Conservation (phyloP, 371 early-diverging fungal species). For the Parasitella parasitica region DNA sequence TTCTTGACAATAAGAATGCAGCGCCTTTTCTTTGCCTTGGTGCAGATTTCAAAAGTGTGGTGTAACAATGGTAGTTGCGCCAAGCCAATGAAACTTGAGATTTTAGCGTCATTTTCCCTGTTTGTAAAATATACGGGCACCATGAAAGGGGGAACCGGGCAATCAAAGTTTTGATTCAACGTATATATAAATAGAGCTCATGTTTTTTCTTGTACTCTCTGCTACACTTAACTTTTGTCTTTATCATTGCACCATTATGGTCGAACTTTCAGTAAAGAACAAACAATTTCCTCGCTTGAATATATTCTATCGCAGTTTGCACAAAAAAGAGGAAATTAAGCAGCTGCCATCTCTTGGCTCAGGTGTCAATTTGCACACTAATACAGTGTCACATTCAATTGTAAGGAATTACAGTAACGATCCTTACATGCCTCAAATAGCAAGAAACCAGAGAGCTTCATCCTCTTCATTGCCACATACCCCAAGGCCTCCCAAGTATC, state of each 20-base stretch:
- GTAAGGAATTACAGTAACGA: neutral
- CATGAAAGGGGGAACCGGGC: slow-evolving; percentile 3
- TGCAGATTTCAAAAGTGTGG: neutral
- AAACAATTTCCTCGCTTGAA: neutral
- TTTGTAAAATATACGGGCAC: neutral
- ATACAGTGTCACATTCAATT: neutral
- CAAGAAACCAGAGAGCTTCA: neutral
- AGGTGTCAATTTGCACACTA: neutral
- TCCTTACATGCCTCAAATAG: slow-evolving; percentile 8
- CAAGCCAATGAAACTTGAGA: neutral
- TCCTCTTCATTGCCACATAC: neutral
- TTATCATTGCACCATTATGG: too few species aligned
- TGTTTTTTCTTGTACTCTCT: neutral
- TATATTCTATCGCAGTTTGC: neutral
- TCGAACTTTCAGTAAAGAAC: neutral
- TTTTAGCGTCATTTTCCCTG: neutral
- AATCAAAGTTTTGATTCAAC: neutral
- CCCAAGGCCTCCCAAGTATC: neutral
- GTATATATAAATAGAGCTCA: neutral
- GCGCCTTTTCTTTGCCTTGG: neutral
- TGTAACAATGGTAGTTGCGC: neutral
- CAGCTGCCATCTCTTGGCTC: neutral
- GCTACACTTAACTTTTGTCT: too few species aligned
- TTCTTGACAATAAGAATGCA: neutral
- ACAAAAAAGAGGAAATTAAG: neutral